Percentiles rank a stretch among this genome's conserved stretches.
These are phyloP conservation scores for Saxophila tyrrhenica DNA, from an alignment of 495 filamentous ascomycete genomes.

Conservation along the genomic window DNA sequence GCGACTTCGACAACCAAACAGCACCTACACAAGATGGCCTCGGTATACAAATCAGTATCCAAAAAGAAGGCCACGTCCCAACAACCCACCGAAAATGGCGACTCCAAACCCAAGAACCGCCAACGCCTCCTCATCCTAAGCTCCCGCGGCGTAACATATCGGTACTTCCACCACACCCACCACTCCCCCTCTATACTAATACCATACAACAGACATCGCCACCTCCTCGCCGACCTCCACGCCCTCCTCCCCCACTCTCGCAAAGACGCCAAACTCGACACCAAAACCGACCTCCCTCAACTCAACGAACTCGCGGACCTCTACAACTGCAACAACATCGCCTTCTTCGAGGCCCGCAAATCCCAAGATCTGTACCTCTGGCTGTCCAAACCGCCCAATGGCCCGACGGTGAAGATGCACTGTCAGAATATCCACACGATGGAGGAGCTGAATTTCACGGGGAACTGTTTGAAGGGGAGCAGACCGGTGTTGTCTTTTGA, in stretches of 20 bases:
- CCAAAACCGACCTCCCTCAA: slow-evolving; percentile 84
- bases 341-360: slow-evolving; percentile 94
- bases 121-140: slow-evolving; percentile 82
- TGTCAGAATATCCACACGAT: slow-evolving; percentile 74
- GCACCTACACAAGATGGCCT: slow-evolving; percentile 50
- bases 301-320: slow-evolving; percentile 95
- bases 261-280: slow-evolving; percentile 84
- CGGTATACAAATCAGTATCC: slow-evolving; percentile 87
- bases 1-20: too few species aligned
- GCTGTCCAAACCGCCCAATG: slow-evolving; percentile 90
- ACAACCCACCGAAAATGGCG: slow-evolving; percentile 36
- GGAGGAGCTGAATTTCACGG: slow-evolving; percentile 91
- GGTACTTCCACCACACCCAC: slow-evolving; percentile 41
- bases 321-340: slow-evolving; percentile 96
- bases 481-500: slow-evolving; percentile 95
- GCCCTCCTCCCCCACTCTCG: slow-evolving; percentile 79
- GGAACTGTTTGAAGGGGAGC: slow-evolving; percentile 91
- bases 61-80: slow-evolving; percentile 32
- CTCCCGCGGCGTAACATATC: slow-evolving; percentile 78
- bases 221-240: slow-evolving; percentile 83
- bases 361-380: slow-evolving; percentile 89
- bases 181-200: background rate
- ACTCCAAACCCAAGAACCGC: slow-evolving; percentile 44
- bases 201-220: slow-evolving; percentile 57
- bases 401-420: slow-evolving; percentile 82